Evolutionary conservation across 108 stramenopile species (phyloP).

Genomic region (Cyclotella distinguenda): DNA sequence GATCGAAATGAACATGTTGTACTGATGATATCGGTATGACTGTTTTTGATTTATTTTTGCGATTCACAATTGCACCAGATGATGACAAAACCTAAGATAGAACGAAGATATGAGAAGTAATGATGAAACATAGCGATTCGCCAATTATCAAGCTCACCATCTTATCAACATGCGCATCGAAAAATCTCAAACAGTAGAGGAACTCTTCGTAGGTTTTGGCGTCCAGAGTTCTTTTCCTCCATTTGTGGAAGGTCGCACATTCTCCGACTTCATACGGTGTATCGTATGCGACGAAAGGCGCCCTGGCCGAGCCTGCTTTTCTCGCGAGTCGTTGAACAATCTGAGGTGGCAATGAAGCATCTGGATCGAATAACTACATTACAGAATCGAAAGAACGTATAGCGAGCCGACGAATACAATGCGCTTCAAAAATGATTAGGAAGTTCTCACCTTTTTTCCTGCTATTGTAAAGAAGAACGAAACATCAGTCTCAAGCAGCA

Average conservation of each 20-base stretch:
- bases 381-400: neutral
- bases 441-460: constrained; percentile 38
- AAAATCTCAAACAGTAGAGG: constrained; percentile 47
- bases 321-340: constrained; percentile 59
- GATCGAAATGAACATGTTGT: constrained; percentile 48
- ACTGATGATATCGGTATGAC: constrained; percentile 34
- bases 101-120: neutral
- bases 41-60: constrained; percentile 23
- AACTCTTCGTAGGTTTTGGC: constrained; percentile 62
- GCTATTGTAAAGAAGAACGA: constrained; percentile 59
- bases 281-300: constrained; percentile 64
- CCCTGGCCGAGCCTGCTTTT: constrained; percentile 57
- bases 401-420: neutral
- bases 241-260: constrained; percentile 62
- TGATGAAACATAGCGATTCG: neutral
- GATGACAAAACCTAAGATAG: constrained; percentile 18
- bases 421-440: neutral
- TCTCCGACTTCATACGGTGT: constrained; percentile 81
- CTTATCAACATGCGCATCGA: constrained; percentile 62
- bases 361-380: constrained; percentile 58
- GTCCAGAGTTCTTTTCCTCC: constrained; percentile 62
- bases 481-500: constrained; percentile 11
- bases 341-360: constrained; percentile 43
- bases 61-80: constrained; percentile 24
- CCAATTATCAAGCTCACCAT: constrained; percentile 33